Conservation (phyloP, 2,329 filamentous ascomycete species). For the Talaromyces sp. region DNA sequence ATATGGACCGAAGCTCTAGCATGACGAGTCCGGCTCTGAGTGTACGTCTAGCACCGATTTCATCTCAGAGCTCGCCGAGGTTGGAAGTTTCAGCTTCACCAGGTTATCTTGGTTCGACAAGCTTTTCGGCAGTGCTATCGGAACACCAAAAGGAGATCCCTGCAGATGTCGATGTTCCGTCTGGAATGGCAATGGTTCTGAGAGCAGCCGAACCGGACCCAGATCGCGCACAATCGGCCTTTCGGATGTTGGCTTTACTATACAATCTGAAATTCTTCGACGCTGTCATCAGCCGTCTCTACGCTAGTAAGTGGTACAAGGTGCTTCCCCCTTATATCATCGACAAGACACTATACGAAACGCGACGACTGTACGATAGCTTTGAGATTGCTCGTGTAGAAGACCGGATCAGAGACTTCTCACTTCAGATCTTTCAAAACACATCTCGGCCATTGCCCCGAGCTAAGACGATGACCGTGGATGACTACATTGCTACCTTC, state of each 20-base stretch:
- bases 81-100: conserved; percentile 27
- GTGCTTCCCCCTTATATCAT: conserved; percentile 27
- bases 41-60: conserved; percentile 8
- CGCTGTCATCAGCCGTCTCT: conserved; percentile 27
- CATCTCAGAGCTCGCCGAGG: conserved; percentile 5
- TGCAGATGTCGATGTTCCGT: conserved; percentile 27
- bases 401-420: conserved; percentile 26
- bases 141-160: conserved; percentile 35
- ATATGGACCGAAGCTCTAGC: neutral
- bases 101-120: conserved; percentile 36
- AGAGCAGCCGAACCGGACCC: conserved; percentile 24
- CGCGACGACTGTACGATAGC: conserved; percentile 26
- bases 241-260: conserved; percentile 30
- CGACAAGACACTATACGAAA: conserved; percentile 27
- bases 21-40: conserved; percentile 12
- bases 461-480: conserved; percentile 28
- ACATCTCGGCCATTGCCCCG: conserved; percentile 27
- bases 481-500: conserved; percentile 30
- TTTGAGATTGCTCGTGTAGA: conserved; percentile 27
- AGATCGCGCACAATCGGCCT: conserved; percentile 29
- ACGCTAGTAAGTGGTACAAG: conserved; percentile 23
- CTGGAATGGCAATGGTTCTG: conserved; percentile 19
- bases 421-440: conserved; percentile 31
- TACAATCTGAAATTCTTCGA: conserved; percentile 28
- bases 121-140: conserved; percentile 33